Conservation (phyloP, 1,284 basidiomycete genomes). For the Marasmius tenuissimus region DNA sequence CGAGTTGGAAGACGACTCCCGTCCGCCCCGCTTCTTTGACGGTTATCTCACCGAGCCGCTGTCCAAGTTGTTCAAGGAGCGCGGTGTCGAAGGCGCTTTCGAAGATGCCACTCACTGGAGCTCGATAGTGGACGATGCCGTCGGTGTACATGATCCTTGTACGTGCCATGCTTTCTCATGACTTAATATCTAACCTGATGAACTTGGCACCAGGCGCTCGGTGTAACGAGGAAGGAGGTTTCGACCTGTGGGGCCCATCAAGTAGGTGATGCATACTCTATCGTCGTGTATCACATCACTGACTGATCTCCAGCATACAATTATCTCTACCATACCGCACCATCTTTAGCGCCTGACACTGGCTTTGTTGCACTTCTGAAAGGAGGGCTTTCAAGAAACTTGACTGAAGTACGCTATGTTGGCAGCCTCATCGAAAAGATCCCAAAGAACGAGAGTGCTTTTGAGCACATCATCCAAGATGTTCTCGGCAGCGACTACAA, state of each 20-base stretch:
- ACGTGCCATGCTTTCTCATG: constrained; percentile 10
- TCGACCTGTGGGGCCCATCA: constrained; percentile 17
- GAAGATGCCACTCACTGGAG: constrained; percentile 20
- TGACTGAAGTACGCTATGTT: background rate
- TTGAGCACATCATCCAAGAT: constrained; percentile 20
- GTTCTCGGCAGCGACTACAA: constrained; percentile 22
- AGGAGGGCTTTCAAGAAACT: background rate
- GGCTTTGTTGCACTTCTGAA: background rate
- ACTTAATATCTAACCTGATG: background rate
- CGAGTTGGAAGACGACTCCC: background rate
- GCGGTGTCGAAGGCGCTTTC: constrained; percentile 20
- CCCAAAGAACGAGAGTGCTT: background rate
- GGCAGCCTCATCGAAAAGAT: background rate
- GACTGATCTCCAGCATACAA: background rate
- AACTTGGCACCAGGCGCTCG: constrained; percentile 18
- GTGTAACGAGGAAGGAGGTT: constrained; percentile 17
- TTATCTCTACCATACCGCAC: background rate
- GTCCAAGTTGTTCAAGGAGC: constrained; percentile 18
- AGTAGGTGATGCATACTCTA: constrained; percentile 1
- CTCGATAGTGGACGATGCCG: constrained; percentile 27
- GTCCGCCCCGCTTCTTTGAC: background rate
- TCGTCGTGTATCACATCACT: background rate
- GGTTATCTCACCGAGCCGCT: constrained; percentile 23
- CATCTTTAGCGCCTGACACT: background rate
- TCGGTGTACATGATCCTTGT: constrained; percentile 28